Conservation (phyloP, 305 asterid genomes). For the Solanum hybrid region DNA sequence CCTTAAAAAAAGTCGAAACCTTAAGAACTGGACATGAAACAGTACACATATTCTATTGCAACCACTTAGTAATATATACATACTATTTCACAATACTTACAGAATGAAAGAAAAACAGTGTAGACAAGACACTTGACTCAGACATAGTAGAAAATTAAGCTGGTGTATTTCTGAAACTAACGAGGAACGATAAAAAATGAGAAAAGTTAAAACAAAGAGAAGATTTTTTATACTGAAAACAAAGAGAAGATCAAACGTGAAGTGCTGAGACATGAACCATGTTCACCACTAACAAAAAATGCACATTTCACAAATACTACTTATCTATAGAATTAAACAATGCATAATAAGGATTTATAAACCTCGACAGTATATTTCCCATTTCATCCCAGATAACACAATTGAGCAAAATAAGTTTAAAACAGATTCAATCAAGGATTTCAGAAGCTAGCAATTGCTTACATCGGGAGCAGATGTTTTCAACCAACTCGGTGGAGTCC, state of each 20-base stretch:
- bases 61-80: not conserved
- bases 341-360: not conserved
- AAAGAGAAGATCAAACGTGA: not conserved
- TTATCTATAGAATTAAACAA: not conserved
- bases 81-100: not conserved
- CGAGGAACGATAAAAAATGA: not conserved
- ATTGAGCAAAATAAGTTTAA: not conserved
- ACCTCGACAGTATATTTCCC: not conserved
- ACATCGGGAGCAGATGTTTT: slow-evolving; percentile 26
- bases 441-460: not conserved
- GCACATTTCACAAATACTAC: not conserved
- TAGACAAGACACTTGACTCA: not conserved
- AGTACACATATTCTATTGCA: not conserved
- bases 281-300: not conserved
- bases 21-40: not conserved
- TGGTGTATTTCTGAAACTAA: not conserved
- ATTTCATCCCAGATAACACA: not conserved
- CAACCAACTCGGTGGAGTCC: slow-evolving; percentile 33
- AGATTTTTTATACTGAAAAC: not conserved
- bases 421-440: not conserved
- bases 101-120: not conserved
- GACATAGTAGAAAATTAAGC: not conserved
- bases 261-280: not conserved
- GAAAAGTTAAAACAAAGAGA: not conserved
- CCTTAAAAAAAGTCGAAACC: not conserved